A percentile compares a stretch with the other conserved stretches of the same genome.
Conservation (phyloP, 2,329 filamentous ascomycete species). For the Neoascochyta sp. region DNA sequence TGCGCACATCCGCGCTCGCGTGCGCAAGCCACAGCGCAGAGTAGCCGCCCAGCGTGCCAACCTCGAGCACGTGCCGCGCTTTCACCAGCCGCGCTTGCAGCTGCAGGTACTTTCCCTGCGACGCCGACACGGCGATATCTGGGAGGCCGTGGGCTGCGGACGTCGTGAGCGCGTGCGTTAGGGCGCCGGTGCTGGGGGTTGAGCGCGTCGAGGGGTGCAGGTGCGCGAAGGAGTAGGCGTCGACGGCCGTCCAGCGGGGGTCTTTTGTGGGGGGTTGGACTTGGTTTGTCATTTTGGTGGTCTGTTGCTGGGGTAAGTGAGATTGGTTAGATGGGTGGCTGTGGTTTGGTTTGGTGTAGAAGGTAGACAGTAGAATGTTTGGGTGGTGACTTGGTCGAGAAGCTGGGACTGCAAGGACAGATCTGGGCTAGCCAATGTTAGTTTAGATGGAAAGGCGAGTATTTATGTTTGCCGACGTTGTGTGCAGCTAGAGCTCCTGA, state of each 20-base stretch:
- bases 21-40: slow-evolving; percentile 52
- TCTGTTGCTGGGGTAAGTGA: too few relatives aligned
- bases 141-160: slow-evolving; percentile 25
- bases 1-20: slow-evolving; percentile 34
- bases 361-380: too few relatives aligned
- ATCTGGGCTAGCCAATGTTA: too few relatives aligned
- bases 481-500: too few relatives aligned
- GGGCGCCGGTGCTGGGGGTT: slow-evolving; percentile 24
- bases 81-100: slow-evolving; percentile 28
- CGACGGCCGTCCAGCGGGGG: slow-evolving; percentile 40
- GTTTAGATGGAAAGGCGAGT: too few relatives aligned
- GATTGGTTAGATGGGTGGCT: too few relatives aligned
- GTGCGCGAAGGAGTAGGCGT: slow-evolving; percentile 35
- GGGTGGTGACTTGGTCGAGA: too few relatives aligned
- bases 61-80: slow-evolving; percentile 45
- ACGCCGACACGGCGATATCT: slow-evolving; percentile 34
- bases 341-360: too few relatives aligned
- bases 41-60: slow-evolving; percentile 56
- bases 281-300: slow-evolving; percentile 13
- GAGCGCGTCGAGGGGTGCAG: slow-evolving; percentile 28
- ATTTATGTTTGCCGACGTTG: too few relatives aligned
- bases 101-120: slow-evolving; percentile 35
- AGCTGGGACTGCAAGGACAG: too few relatives aligned
- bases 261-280: slow-evolving; percentile 27
- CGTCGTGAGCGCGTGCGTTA: slow-evolving; percentile 20